Base-by-base conservation (phyloP, 768 basidiomycete species). In the Leccinum broughii region DNA sequence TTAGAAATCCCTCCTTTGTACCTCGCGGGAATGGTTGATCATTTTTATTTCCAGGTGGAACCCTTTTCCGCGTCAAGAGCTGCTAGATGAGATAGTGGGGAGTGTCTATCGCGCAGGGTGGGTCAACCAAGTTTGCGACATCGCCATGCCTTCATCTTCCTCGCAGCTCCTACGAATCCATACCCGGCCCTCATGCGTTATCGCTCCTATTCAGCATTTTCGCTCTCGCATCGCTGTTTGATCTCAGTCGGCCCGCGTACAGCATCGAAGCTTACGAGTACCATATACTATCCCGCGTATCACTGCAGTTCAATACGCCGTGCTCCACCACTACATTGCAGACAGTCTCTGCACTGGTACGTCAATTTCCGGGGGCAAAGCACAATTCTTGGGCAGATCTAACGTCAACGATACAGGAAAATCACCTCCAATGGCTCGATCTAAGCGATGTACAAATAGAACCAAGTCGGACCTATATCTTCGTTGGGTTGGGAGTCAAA, bases 181-280 rank as follows among this genome's bases (percentile, higher is more conserved):
- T 79, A 51, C 68, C 76, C 8, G 72, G 70, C n/a, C 73, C 80
- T n/a, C 85, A 89, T 59, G 72, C 80, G 1, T 74, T 90, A 15
- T 78, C 88, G 0, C 77, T 91, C 28, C 77, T 92, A 20, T 89
- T 86, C 68, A 80, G 81, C 48, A 70, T 90, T 13, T 85, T 92
- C 62, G 83, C 88, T 6, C 78, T 92, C 26, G 89, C 82, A 0
- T 74, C 80, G 0, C 76, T 89, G n/a, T 85, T 89, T 62, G 86
- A 89, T 66, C 77, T 79, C 6, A 67, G 74, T 52, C 69, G 72
- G 7, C 78, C 79, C 1, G 75, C 84, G 41, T 82, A 81, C 64
- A 77, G 81, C 6, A 67, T 80, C 14, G 81, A 85, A 56, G 82
- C 88, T 8, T 77, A 84, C 41, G 85, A 87, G 54, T 91, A 85